Conservation (phyloP, 2,329 filamentous ascomycete species). For the Monosporascus sp. region DNA sequence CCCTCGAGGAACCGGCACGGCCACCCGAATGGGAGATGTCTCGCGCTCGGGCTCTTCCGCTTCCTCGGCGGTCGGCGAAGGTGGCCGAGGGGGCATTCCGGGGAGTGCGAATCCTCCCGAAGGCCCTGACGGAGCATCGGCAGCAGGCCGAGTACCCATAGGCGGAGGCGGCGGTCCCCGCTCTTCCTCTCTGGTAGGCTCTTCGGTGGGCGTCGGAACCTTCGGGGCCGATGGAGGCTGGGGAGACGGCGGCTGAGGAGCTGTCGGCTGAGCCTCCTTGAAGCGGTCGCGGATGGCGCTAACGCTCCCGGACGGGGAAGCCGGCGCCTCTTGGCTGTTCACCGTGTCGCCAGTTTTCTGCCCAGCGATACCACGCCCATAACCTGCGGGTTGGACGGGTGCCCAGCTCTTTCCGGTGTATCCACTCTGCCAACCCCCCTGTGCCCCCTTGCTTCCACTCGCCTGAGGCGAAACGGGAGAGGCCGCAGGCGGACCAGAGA, state of each 20-base stretch:
- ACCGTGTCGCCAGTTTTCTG: slow-evolving; percentile 59
- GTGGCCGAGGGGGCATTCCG: slow-evolving; percentile 61
- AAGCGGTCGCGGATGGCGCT: slow-evolving; percentile 77
- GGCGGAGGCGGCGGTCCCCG: slow-evolving; percentile 59
- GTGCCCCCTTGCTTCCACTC: slow-evolving; percentile 37
- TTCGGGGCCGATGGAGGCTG: slow-evolving; percentile 12
- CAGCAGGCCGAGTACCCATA: slow-evolving; percentile 50
- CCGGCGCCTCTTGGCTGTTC: slow-evolving; percentile 42
- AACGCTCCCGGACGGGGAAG: slow-evolving; percentile 59
- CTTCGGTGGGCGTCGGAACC: slow-evolving; percentile 18
- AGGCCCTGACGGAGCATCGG: slow-evolving; percentile 55
- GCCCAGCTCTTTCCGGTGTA: slow-evolving; percentile 90
- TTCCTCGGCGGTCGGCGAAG: slow-evolving; percentile 50
- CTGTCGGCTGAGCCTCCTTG: slow-evolving; percentile 69
- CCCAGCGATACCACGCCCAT: slow-evolving; percentile 56
- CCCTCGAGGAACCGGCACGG: slow-evolving; percentile 73
- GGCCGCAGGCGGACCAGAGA: slow-evolving; percentile 42
- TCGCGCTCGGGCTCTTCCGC: slow-evolving; percentile 49
- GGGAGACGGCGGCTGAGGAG: slow-evolving; percentile 34
- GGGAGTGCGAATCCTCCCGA: slow-evolving; percentile 74
- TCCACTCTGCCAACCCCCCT: slow-evolving; percentile 74
- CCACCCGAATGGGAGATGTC: slow-evolving; percentile 75
- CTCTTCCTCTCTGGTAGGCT: slow-evolving; percentile 33
- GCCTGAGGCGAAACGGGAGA: slow-evolving; percentile 35
- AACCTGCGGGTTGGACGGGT: slow-evolving; percentile 69